Evolutionary conservation across 2,329 filamentous ascomycete species (phyloP), one percentile per base, ranked within the genome.

Genomic region (Ophiostoma montium): DNA sequence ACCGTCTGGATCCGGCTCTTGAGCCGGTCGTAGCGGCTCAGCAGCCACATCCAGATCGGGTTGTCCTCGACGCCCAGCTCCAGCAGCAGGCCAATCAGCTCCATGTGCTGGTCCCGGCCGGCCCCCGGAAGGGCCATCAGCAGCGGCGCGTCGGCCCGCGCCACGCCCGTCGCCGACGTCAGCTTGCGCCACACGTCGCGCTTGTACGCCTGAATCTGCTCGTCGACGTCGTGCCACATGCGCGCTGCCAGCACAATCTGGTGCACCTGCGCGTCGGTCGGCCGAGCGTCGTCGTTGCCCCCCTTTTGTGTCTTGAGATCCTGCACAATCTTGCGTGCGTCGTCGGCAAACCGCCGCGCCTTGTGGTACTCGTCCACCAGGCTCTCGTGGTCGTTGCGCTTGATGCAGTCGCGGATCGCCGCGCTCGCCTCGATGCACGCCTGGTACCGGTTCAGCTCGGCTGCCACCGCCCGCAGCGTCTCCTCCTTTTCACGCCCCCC

Each of bases 31-130:
- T 89, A 94, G 42, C 86, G 81, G 59, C 87, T 95, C 49, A 90
- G 70, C 23, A 98, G 77, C 89, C 92, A 98, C 11, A 94, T 76
- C 86, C 86, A 95, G 54, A 98, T 94, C 1, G 92, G 92, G 58
- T 94, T 98, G 52, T 96, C 88, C 10, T 94, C 84, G 2, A 95
- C 88, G 7, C 92, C 94, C 18, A 98, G 71, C 63, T 98, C 90
- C n/a, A 98, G 69, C 48, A 98, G 72, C 33, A 95, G 72, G 19
- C 80, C 75, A 49, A 98, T 96, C 44, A 95, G 71, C 61, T 95
- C 87, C 78, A 95, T 87, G 59, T 95, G 84, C 62, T 81, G 76
- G 57, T 95, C 87, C 60, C 90, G 39, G 21, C 39, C 30, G 39
- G 23, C 39, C 39, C 13, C 23, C 23, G 23, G n/a, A n/a, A n/a